These are phyloP conservation scores for Quercus engelmannii DNA, from an alignment of 306 rosid species.

Conservation along the genomic window DNA sequence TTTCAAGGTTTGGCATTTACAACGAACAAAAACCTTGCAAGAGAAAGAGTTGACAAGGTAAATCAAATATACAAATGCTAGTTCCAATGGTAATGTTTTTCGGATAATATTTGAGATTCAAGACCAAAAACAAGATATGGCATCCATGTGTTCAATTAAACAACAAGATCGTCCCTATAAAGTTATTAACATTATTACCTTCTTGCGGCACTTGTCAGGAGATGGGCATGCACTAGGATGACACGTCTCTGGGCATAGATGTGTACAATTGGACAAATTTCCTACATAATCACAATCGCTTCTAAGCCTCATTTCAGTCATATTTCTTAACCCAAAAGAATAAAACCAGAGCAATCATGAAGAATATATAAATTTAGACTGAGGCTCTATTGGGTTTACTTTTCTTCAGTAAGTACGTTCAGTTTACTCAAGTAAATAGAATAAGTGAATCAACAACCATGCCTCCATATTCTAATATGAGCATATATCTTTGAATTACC, in stretches of 20 bases:
- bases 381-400: neutral
- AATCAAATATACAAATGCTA: too few relatives aligned
- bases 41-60: too few relatives aligned
- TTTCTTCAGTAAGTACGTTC: neutral
- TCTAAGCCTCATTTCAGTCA: conserved; percentile 8
- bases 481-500: conserved; percentile 40
- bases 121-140: neutral
- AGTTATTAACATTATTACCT: conserved; percentile 49
- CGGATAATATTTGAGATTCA: neutral
- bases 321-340: conserved; percentile 11
- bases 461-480: neutral
- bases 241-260: conserved; percentile 87
- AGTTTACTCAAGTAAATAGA: neutral
- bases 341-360: neutral
- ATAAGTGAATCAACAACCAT: neutral
- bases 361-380: neutral
- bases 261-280: conserved; percentile 81
- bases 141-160: neutral
- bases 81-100: too few relatives aligned
- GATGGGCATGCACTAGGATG: conserved; percentile 84
- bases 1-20: conserved; percentile 87
- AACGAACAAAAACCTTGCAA: too few relatives aligned
- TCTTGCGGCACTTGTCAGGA: conserved; percentile 80
- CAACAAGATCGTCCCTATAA: neutral
- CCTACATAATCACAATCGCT: conserved; percentile 47